Evolutionary conservation across 768 basidiomycete genomes (phyloP), one percentile per base, ranked within the genome.

Genomic region (Suillus spraguei): DNA sequence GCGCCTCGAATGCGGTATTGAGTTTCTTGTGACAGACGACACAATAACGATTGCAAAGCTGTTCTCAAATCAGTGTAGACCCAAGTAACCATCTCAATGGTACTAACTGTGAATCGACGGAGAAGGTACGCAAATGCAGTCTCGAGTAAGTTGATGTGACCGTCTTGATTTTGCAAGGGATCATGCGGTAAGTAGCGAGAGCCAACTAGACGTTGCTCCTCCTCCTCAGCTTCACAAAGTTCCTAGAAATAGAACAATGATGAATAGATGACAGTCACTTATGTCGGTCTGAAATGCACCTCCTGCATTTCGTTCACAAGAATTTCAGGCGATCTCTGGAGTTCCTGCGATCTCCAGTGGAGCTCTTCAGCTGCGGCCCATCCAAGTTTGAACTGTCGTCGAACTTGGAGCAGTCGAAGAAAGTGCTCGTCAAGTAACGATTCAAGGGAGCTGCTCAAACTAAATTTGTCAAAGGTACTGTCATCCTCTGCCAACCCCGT

Each of bases 281-380:
- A 17, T 28, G 16, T 32, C 8, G 17, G 24, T 52, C 3, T 14
- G 13, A n/a, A 28, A 66, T 70, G 9, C 62, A 83, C 81, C 68
- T 74, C 64, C 63, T 66, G 70, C 54, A 72, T 73, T 33, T 50
- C 59, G 10, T 67, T 62, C 63, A 82, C 75, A 36, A 86, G 73
- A 44, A 79, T 77, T 6, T 78, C 78, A 8, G 78, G 70, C 24
- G 70, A 73, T 59, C 67, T 72, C 68, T 87, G 85, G 32, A 72
- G 69, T 62, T 73, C 79, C 68, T 86, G 83, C 11, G 80, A 71
- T 68, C 81, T 77, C 59, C 78, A 70, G 53, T 80, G 71, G 54
- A 90, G 75, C 20, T 79, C 66, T 68, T 91, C 90, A 4, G 88
- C 89, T 4, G 84, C 87, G 3, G 89, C 87, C 89, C 89, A 92